Evolutionary conservation across 2,329 filamentous ascomycete species (phyloP).

Genomic region (Chrysoporthe puriensis): DNA sequence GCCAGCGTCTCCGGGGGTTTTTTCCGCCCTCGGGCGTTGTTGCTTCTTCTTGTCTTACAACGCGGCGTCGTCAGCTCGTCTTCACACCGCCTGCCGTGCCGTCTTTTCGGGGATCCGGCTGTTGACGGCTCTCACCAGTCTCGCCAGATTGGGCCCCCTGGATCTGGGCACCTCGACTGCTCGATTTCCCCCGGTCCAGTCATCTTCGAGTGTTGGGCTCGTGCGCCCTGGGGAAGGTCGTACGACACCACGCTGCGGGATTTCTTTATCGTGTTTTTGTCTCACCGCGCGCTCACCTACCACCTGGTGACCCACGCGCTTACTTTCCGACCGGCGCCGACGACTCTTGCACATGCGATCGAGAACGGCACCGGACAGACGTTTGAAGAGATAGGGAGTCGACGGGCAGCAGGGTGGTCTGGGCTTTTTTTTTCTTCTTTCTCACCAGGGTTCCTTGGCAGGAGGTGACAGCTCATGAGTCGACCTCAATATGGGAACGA

Average conservation of each 20-base stretch:
- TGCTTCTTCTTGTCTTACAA: slow-evolving; percentile 6
- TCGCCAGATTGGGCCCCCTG: background rate
- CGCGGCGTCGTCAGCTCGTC: background rate
- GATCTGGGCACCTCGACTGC: background rate
- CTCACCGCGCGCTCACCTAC: slow-evolving; percentile 16
- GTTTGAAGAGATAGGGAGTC: slow-evolving; percentile 15
- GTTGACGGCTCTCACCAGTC: background rate
- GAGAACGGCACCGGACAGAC: slow-evolving; percentile 20
- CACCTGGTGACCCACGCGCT: slow-evolving; percentile 19
- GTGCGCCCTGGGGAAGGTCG: slow-evolving; percentile 11
- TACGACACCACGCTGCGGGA: slow-evolving; percentile 21
- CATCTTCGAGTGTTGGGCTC: background rate
- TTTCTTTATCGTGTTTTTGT: slow-evolving; percentile 25
- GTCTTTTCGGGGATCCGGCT: background rate
- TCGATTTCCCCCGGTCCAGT: background rate
- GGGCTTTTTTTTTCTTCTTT: too few species aligned
- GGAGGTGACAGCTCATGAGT: slow-evolving; percentile 53
- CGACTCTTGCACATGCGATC: slow-evolving; percentile 33
- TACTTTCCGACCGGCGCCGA: slow-evolving; percentile 16
- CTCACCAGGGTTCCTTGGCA: slow-evolving; percentile 22
- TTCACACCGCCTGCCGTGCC: background rate
- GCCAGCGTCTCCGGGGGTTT: background rate
- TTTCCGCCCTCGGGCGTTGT: background rate
- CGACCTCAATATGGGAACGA: slow-evolving; percentile 56
- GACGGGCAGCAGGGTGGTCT: slow-evolving; percentile 14